Base-by-base conservation (phyloP, 192 early-diverging fungal species). In the Backusella morwellensis region DNA sequence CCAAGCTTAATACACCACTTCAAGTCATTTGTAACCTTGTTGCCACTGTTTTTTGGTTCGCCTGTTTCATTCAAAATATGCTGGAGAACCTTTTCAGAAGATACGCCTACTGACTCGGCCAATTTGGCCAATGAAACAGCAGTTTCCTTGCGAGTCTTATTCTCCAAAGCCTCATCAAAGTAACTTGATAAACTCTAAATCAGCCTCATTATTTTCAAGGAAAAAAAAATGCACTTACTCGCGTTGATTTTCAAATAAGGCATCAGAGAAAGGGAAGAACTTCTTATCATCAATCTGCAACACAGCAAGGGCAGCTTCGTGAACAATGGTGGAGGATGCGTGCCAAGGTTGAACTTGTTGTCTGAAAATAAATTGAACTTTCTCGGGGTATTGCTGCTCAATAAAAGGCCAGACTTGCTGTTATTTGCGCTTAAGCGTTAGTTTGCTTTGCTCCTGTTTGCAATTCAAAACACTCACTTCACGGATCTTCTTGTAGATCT, bases 331-430 rank as follows among this genome's bases (percentile, higher is more conserved):
- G 1, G 91, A 92, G 26, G 82, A 78, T 0, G 94, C 93, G 79
- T 96, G 94, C 95, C 95, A 95, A 0, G 93, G 91, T 73, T 96
- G 95, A 63, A 96, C 85, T 81, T 96, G 95, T 75, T 96, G 92
- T 19, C 93, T 86, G 78, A 96, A 91, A 17, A 92, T 79, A 56
- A 96, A 80, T 40, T 91, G 85, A 2, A 92, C 81, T 34, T 88
- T 76, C 5, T 71, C 75, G 29, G 88, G 76, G 38, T 88, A 80
- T 32, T 77, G 17, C 26, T 83, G 12, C 3, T 81, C 73, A 9
- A 92, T 66, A 56, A 78, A 86, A 6, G 92, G 90, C 66, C 91
- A 36, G 15, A 94, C 84, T 69, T 90, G 71, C 76, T 90, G 35
- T 56, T 50, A 54, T 68, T 59, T 41, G 29, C 32, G 32, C 32